Evolutionary conservation across 2,329 filamentous ascomycete species (phyloP).

Genomic region (Aspergillus pseudonomiae): DNA sequence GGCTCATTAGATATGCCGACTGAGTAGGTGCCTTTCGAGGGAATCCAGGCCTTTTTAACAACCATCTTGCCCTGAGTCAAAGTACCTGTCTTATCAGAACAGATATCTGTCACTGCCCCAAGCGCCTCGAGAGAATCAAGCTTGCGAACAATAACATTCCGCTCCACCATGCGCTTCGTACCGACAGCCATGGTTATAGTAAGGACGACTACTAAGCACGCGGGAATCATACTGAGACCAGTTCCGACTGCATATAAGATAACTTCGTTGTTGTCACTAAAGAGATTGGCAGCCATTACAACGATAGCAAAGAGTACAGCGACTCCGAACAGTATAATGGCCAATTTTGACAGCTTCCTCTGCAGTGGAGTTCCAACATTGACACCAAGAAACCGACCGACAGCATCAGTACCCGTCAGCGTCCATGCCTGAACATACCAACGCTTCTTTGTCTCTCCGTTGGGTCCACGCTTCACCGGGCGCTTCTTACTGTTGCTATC

Average conservation of each 20-base stretch:
- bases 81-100: constrained; percentile 60
- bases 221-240: constrained; percentile 61
- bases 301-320: constrained; percentile 68
- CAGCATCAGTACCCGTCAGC: constrained; percentile 56
- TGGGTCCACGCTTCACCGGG: constrained; percentile 51
- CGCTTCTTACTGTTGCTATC: constrained; percentile 55
- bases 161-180: constrained; percentile 56
- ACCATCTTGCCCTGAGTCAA: constrained; percentile 65
- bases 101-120: constrained; percentile 61
- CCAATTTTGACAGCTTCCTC: constrained; percentile 66
- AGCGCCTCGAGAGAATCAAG: constrained; percentile 59
- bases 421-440: constrained; percentile 52
- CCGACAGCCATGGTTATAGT: constrained; percentile 67
- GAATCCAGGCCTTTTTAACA: constrained; percentile 59
- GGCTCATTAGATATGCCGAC: constrained; percentile 57
- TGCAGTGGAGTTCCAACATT: constrained; percentile 69
- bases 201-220: constrained; percentile 34
- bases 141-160: constrained; percentile 58
- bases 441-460: constrained; percentile 51
- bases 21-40: constrained; percentile 57
- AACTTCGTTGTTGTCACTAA: constrained; percentile 55
- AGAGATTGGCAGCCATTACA: constrained; percentile 64
- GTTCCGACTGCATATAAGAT: constrained; percentile 63
- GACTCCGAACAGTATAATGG: constrained; percentile 64
- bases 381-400: constrained; percentile 65